Base-by-base conservation (phyloP, 2,329 filamentous ascomycete species). In the Xylaria sp. region DNA sequence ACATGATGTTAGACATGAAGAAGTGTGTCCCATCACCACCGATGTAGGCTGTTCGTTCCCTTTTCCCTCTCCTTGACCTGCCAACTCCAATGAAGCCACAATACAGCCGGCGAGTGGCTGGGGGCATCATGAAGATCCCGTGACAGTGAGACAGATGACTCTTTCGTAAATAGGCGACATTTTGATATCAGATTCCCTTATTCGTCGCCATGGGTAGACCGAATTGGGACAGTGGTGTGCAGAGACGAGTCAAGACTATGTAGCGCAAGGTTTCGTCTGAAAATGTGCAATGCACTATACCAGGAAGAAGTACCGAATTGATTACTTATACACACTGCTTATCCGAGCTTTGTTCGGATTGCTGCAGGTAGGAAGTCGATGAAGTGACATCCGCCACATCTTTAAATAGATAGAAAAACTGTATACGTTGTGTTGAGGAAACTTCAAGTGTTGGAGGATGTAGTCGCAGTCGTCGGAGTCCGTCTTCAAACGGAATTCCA, bases 321-420 rank as follows among this genome's bases (percentile, higher is more conserved):
- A 69, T 71, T 72, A 69, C 44, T 71, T 72, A 58, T 72, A 72
- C 71, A 72, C 57, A 66, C 70, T 72, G 68, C 69, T 48, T 48
- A 64, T 67, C 63, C 63, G 60, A 61, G 46, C 25, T 41, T 31
- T 56, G 61, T 48, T 62, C 54, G 54, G 63, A 63, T 63, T 66
- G 66, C 34, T 39, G 54, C 34, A 37, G 66, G 60, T 62, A 72
- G 59, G 52, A 58, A 63, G 48, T 25, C 59, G 66, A 60, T 34
- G 25, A 54, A n/a, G 31, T 28, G 44, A 28, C 56, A 25, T 56
- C 34, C 54, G 18, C 58, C 66, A 28, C 31, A 62, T 48, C 44
- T 2, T 37, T 28, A 6, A 23, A 51, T 15, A 52, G 62, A 63
- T 60, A 51, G 55, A 23, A 41, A 54, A 50, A 44, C 50, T 57